Base-by-base conservation (phyloP, 2,329 filamentous ascomycete species). In the Aspergillus bombycis region DNA sequence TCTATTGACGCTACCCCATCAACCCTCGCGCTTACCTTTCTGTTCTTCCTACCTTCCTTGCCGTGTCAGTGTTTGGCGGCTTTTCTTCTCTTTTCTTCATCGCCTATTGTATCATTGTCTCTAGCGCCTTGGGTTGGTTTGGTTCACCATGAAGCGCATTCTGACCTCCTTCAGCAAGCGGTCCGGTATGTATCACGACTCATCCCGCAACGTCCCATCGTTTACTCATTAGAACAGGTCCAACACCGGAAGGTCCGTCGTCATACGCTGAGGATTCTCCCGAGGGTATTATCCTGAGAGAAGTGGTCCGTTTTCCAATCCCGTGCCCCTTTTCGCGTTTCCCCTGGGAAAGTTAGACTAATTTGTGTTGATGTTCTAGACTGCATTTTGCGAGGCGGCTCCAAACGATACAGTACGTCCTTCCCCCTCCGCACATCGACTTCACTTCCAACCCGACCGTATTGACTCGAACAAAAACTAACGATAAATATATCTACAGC, bases 321-420 rank as follows among this genome's bases (percentile, higher is more conserved):
- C 21, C 21, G 11, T 11, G 12, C 28, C 16, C 48, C 48, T 12
- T 5, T n/a, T 19, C 46, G 46, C n/a, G 28, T 55, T n/a, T 14
- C 16, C 30, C 14, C 5, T 16, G 9, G n/a, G 34, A 38, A 38
- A 21, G 14, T 57, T 45, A 52, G 52, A 46, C 65, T 56, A 41
- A 57, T 23, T 16, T 32, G 16, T 19, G 12, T 26, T 58, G 23
- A 26, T 34, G 63, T 48, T 57, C 43, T 62, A 94, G 91, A 91
- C 85, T 83, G 84, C 88, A 52, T 96, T 96, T 76, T 96, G 92
- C 83, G 90, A 94, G 79, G 71, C 67, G 34, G 84, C 85, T 58
- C 82, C 85, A 62, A 85, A 86, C 73, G 80, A 83, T 68, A 78
- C 84, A 70, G 84, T 88, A 84, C 56, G 71, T 60, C 28, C 57